These are phyloP conservation scores for Aspergillus steynii DNA, from an alignment of 495 filamentous ascomycete species.

Conservation along the genomic window DNA sequence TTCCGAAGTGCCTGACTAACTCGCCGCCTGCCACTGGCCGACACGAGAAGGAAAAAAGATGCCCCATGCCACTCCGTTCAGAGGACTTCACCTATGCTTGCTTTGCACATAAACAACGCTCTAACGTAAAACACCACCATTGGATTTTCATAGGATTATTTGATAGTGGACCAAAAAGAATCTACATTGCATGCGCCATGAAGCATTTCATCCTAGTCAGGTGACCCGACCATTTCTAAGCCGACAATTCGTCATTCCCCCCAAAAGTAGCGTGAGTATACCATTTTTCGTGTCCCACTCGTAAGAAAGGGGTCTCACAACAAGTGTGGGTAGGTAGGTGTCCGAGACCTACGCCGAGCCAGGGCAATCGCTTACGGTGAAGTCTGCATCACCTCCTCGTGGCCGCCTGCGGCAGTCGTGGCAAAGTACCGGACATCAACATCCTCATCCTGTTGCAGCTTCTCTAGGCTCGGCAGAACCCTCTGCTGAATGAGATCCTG, in stretches of 20 bases:
- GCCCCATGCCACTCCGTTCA: too few species aligned
- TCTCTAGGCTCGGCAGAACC: constrained; percentile 88
- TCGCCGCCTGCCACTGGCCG: background rate
- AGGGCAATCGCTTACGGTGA: constrained; percentile 37
- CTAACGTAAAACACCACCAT: constrained; percentile 7
- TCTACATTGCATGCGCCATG: constrained; percentile 49
- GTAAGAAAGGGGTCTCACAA: constrained; percentile 15
- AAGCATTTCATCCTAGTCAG: constrained; percentile 41
- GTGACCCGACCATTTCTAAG: constrained; percentile 42
- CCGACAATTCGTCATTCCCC: constrained; percentile 30
- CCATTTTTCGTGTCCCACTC: constrained; percentile 21
- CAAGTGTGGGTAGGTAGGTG: background rate
- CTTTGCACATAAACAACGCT: background rate
- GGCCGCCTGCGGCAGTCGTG: constrained; percentile 59
- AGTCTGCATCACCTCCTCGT: constrained; percentile 52
- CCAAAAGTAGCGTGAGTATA: constrained; percentile 22
- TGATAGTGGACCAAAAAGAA: constrained; percentile 33
- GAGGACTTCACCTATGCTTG: too few species aligned
- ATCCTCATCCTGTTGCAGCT: constrained; percentile 93
- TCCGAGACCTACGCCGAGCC: constrained; percentile 9
- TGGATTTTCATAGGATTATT: constrained; percentile 21
- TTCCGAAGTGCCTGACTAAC: background rate
- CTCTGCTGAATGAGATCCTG: constrained; percentile 83
- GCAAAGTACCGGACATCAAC: constrained; percentile 98
- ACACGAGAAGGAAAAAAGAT: background rate